Percentiles rank a stretch among this genome's conserved stretches.
phyloP scores from a whole-genome alignment of 2,329 filamentous ascomycete species.

The Colletotrichum sp. region DNA sequence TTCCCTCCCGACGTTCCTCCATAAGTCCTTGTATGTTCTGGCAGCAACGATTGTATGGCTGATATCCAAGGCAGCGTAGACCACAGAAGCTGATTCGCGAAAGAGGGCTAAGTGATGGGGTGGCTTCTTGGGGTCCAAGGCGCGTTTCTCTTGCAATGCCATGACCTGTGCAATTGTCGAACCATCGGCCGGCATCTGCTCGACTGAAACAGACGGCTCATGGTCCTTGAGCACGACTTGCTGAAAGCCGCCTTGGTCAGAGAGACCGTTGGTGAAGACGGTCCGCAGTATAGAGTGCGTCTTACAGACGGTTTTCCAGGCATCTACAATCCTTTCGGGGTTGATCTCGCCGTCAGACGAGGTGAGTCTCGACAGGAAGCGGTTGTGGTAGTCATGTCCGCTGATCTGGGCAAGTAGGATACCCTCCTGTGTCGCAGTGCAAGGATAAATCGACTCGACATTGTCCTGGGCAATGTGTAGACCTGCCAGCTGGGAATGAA shows the following conservation, averaged over 20 bases:
- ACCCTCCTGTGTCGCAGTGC: not conserved
- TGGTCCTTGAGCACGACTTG: not conserved
- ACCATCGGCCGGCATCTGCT: not conserved
- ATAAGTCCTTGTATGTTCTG: not conserved
- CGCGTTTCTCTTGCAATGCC: accelerated
- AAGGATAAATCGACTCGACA: not conserved
- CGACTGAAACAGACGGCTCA: not conserved
- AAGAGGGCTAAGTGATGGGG: not conserved
- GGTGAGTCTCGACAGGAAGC: not conserved
- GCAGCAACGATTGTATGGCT: not conserved
- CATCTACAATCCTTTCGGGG: not conserved
- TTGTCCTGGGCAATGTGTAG: not conserved
- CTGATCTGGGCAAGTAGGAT: not conserved
- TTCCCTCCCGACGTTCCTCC: not conserved
- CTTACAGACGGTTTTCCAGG: not conserved
- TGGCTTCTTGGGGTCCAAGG: not conserved
- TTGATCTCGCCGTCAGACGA: not conserved
- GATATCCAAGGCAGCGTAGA: accelerated
- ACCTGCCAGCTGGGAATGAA: not conserved
- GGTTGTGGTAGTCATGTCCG: not conserved
- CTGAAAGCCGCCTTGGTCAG: not conserved
- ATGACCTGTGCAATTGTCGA: not conserved
- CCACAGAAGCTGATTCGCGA: not conserved
- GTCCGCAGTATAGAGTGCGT: not conserved
- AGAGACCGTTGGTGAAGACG: not conserved